Percentiles rank a stretch among this genome's conserved stretches.
Evolutionary conservation across 148 eudicot genomes (phyloP).

Genomic region (Vaccinium macrocarpon): DNA sequence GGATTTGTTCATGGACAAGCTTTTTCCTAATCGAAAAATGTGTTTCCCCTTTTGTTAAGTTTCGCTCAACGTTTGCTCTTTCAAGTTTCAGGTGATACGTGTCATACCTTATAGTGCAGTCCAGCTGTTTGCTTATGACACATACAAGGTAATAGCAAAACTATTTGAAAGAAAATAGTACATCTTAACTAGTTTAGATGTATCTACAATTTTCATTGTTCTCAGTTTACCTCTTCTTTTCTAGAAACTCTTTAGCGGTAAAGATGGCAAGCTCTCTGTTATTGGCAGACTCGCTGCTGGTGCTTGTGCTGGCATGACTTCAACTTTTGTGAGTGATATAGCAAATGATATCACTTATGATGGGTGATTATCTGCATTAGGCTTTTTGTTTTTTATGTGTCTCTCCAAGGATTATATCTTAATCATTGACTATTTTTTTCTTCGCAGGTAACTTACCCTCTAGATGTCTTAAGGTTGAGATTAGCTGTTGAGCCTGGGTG

Average conservation of each 20-base stretch:
- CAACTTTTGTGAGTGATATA: slow-evolving; percentile 64
- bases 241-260: slow-evolving; percentile 72
- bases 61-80: not conserved
- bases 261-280: slow-evolving; percentile 84
- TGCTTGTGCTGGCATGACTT: slow-evolving; percentile 89
- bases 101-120: slow-evolving; percentile 91
- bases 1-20: slow-evolving; percentile 3
- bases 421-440: slow-evolving; percentile 10
- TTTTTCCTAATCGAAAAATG: not conserved
- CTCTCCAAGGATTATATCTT: not conserved
- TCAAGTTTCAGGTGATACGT: slow-evolving; percentile 63
- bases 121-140: slow-evolving; percentile 86
- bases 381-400: not conserved
- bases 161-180: not conserved
- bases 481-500: slow-evolving; percentile 92
- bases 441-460: slow-evolving; percentile 86
- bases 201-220: slow-evolving; percentile 6
- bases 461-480: slow-evolving; percentile 89
- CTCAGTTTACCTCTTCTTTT: slow-evolving; percentile 14
- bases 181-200: not conserved
- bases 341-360: not conserved
- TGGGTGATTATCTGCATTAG: not conserved
- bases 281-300: slow-evolving; percentile 82
- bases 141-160: slow-evolving; percentile 64
- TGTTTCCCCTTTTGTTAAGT: not conserved